Percentiles rank a stretch among this genome's conserved stretches.
These are phyloP conservation scores for Pythium diclinum DNA, from an alignment of 352 stramenopile species.

Conservation along the genomic window DNA sequence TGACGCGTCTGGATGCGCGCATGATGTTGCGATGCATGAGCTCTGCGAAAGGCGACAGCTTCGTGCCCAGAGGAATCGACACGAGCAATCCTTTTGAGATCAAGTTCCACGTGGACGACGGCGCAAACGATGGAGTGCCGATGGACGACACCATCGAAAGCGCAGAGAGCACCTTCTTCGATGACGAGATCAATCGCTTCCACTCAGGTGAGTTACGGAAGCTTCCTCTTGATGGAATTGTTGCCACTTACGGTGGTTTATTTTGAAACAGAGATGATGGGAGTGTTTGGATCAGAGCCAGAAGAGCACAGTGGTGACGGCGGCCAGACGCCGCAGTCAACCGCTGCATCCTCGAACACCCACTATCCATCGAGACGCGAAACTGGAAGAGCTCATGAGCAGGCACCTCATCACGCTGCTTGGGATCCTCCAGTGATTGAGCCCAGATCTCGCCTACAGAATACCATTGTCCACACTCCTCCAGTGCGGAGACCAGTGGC, in stretches of 20 bases:
- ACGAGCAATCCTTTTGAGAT: slow-evolving; percentile 53
- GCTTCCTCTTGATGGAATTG: too few species aligned
- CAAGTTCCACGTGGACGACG: slow-evolving; percentile 33
- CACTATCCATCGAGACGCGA: background rate
- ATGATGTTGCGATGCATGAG: background rate
- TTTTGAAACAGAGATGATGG: slow-evolving; percentile 44
- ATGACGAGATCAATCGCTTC: slow-evolving; percentile 43
- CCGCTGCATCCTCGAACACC: background rate
- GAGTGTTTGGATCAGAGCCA: slow-evolving; percentile 45
- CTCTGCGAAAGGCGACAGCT: background rate
- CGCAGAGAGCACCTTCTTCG: slow-evolving; percentile 9
- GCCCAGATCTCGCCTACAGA: too few species aligned
- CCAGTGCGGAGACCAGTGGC: background rate
- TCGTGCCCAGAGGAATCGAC: slow-evolving; percentile 11
- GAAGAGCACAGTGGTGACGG: slow-evolving; percentile 32
- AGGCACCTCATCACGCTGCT: background rate
- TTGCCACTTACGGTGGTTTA: background rate
- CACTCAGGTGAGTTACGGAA: slow-evolving; percentile 33
- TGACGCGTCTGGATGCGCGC: background rate
- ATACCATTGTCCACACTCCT: too few species aligned
- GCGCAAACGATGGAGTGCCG: background rate
- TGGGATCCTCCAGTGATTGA: background rate
- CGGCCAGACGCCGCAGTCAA: slow-evolving; percentile 4
- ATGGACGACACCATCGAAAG: background rate
- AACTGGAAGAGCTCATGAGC: too few species aligned